Evolutionary conservation across 106 monocot species (phyloP).

Genomic region (Narthecium ossifragum): DNA sequence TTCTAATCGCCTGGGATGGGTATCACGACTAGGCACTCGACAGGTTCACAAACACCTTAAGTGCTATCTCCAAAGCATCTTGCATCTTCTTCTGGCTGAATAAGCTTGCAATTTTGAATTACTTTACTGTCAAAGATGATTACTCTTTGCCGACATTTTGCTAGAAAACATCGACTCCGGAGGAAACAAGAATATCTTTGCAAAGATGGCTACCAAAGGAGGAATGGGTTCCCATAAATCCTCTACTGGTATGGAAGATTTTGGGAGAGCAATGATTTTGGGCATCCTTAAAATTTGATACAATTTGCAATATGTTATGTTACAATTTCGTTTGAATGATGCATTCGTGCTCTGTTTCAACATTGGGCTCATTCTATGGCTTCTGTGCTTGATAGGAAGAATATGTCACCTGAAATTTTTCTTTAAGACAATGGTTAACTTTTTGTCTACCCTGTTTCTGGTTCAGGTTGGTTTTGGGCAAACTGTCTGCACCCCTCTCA

Average conservation of each 20-base stretch:
- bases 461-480: conserved; percentile 95
- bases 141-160: background rate
- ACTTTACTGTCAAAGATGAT: background rate
- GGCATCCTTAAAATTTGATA: background rate
- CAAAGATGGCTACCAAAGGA: conserved; percentile 94
- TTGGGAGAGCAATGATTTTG: too few relatives aligned
- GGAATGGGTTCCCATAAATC: conserved; percentile 94
- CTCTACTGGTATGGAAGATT: conserved; percentile 76
- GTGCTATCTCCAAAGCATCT: background rate
- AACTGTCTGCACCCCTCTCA: conserved; percentile 84
- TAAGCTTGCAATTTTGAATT: background rate
- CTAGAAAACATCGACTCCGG: conserved; percentile 82
- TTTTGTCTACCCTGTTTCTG: background rate
- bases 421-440: too few relatives aligned
- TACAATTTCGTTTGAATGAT: background rate
- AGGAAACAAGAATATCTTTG: conserved; percentile 83
- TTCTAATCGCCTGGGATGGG: conserved; percentile 94
- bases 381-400: background rate
- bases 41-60: conserved; percentile 24
- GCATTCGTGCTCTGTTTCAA: too few relatives aligned
- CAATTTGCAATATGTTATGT: background rate
- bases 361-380: too few relatives aligned
- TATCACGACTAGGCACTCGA: conserved; percentile 55
- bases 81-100: background rate
- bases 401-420: background rate